Conservation (phyloP, 2,329 filamentous ascomycete species). For the Botrytis deweyae region DNA sequence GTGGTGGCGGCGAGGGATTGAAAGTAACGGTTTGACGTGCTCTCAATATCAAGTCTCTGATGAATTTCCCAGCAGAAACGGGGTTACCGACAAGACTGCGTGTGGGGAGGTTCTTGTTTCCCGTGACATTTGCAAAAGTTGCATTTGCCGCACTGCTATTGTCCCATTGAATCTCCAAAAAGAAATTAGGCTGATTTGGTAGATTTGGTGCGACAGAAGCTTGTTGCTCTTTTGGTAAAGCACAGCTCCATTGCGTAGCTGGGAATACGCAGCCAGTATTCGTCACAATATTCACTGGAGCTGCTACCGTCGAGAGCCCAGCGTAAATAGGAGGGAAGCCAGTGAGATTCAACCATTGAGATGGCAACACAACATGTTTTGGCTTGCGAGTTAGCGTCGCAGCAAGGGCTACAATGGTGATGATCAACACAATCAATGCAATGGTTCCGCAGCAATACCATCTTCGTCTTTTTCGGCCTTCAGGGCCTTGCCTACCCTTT, state of each 20-base stretch:
- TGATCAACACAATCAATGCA: conserved; percentile 53
- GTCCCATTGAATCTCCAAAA: conserved; percentile 75
- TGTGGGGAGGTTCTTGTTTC: conserved; percentile 31
- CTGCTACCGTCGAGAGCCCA: conserved; percentile 75
- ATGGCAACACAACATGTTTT: conserved; percentile 42
- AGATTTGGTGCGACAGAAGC: conserved; percentile 60
- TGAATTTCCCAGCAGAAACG: conserved; percentile 39
- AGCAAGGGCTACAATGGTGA: conserved; percentile 57
- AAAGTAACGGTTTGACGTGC: conserved; percentile 43
- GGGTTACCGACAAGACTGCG: conserved; percentile 35
- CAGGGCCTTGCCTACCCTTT: conserved; percentile 59
- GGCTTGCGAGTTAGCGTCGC: conserved; percentile 50
- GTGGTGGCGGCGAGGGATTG: conserved; percentile 47
- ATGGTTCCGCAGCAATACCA: conserved; percentile 55
- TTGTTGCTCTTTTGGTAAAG: conserved; percentile 76
- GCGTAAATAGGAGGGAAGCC: conserved; percentile 84
- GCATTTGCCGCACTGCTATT: conserved; percentile 49
- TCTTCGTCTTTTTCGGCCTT: conserved; percentile 62
- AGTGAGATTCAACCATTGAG: conserved; percentile 79
- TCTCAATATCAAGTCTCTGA: conserved; percentile 35
- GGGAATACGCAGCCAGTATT: conserved; percentile 69
- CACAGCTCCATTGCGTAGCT: conserved; percentile 80
- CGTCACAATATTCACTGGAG: conserved; percentile 64
- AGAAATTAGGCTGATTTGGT: conserved; percentile 72
- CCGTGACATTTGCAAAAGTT: conserved; percentile 45